A percentile compares a stretch with the other conserved stretches of the same genome.
phyloP scores from a whole-genome alignment of 371 early-diverging fungal species.

The Mortierella sp. region DNA sequence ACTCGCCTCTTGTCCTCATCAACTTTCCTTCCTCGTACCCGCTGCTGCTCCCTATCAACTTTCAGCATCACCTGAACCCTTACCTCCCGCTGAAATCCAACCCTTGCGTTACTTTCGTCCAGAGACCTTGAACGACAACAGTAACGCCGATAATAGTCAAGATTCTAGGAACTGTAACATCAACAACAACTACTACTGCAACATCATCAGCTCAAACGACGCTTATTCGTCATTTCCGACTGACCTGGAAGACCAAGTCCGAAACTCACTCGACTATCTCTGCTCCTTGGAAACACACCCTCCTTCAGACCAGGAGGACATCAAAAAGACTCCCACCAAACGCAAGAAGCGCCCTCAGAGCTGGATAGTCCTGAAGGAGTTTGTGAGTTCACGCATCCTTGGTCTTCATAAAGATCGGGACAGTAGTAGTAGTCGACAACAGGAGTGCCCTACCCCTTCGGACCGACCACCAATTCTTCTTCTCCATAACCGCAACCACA shows the following conservation, averaged over 20 bases:
- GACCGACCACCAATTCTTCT: background rate
- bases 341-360: conserved; percentile 19
- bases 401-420: conserved; percentile 12
- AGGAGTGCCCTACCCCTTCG: background rate
- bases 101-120: conserved; percentile 18
- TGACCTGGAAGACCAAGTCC: conserved; percentile 15
- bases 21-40: background rate
- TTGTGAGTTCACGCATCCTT: conserved; percentile 28
- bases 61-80: background rate
- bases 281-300: conserved; percentile 33
- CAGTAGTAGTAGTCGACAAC: background rate
- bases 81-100: conserved; percentile 1
- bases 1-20: background rate
- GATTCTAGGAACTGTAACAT: background rate
- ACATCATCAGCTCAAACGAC: background rate
- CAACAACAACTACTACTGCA: background rate
- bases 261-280: conserved; percentile 39
- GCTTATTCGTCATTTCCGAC: background rate
- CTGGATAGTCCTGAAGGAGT: conserved; percentile 40
- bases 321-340: conserved; percentile 13
- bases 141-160: conserved; percentile 1
- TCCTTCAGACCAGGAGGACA: conserved; percentile 28
- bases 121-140: background rate
- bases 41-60: background rate
- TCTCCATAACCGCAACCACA: conserved; percentile 17